Evolutionary conservation across 2,329 filamentous ascomycete species (phyloP), one percentile per base, ranked within the genome.

Genomic region (Ophiostoma australiae): DNA sequence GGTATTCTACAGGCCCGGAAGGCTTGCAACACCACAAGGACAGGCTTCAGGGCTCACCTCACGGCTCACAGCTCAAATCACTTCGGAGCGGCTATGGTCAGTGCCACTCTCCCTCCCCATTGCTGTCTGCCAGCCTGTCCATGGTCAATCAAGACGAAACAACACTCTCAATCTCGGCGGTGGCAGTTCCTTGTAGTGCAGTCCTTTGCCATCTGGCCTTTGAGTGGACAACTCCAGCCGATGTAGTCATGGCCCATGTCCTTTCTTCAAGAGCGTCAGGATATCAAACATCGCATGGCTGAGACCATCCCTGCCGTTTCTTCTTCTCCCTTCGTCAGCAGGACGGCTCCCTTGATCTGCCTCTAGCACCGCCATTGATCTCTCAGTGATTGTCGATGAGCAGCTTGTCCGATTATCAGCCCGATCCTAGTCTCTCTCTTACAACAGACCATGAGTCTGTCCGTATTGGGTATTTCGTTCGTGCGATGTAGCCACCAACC

Each of bases 201-300:
- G 27, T 63, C 58, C 27, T 63, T 31, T 61, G 41, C 4, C 23
- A n/a, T 17, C 13, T 33, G 8, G 11, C 15, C 27, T 10, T 63
- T 33, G 27, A 35, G 11, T 63, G 58, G 58, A 35, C 58, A 63
- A 63, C 58, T 63, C 58, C 27, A 63, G 3, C 58, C 58, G 58
- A 63, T 33, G 58, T 33, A 33, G 27, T 63, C 58, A 63, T 63
- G 58, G 11, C 58, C 58, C 58, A 63, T 20, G 58, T 63, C 27
- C 27, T 33, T 55, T 33, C 27, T 17, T 63, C 52, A 31, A 4
- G 3, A 58, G n/a, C 27, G 27, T 27, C 23, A 58, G 15, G 58
- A 63, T 10, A 17, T 31, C 27, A 2, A 33, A 33, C 13, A 27
- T 63, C 58, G 20, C 33, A 31, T 35, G 27, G 11, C 15, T 15